phyloP scores from a whole-genome alignment of 495 filamentous ascomycete species.

The Clavariopsis aquatica region DNA sequence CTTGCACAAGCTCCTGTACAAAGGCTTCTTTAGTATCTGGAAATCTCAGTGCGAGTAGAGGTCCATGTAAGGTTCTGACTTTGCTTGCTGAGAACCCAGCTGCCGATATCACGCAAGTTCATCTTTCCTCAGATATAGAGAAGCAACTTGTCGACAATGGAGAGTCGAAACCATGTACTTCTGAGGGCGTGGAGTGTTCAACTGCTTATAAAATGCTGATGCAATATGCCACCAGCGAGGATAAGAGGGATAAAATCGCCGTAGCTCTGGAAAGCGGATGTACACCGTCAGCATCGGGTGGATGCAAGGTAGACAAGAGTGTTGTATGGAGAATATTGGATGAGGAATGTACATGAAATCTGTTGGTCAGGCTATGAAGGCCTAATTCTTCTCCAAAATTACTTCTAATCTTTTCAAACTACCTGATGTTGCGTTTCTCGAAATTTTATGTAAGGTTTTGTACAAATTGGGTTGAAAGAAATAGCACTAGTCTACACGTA shows the following conservation, averaged over 20 bases:
- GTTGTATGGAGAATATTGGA: constrained; percentile 36
- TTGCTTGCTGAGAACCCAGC: constrained; percentile 22
- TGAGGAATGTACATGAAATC: constrained; percentile 20
- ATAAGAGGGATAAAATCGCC: constrained; percentile 34
- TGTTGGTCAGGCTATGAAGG: no score
- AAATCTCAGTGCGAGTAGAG: not conserved
- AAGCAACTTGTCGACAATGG: not conserved
- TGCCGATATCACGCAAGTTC: constrained; percentile 23
- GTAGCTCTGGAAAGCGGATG: constrained; percentile 35
- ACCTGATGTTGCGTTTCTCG: no score
- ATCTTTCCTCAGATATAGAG: constrained; percentile 3
- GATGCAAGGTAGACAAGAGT: constrained; percentile 38
- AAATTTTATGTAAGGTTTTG: no score
- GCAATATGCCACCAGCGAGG: constrained; percentile 37
- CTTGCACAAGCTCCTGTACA: not conserved
- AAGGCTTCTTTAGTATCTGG: constrained; percentile 1
- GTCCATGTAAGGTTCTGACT: constrained; percentile 18
- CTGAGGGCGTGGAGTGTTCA: constrained; percentile 29
- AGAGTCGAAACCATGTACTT: constrained; percentile 1
- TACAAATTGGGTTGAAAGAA: no score
- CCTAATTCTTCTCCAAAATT: no score
- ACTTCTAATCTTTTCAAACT: no score
- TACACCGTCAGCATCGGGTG: constrained; percentile 27
- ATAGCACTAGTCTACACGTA: no score
- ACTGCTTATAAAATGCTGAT: constrained; percentile 37